A percentile compares a stretch with the other conserved stretches of the same genome.
phyloP scores from a whole-genome alignment of 192 early-diverging fungal genomes.

The Backusella parvicylindrica region DNA sequence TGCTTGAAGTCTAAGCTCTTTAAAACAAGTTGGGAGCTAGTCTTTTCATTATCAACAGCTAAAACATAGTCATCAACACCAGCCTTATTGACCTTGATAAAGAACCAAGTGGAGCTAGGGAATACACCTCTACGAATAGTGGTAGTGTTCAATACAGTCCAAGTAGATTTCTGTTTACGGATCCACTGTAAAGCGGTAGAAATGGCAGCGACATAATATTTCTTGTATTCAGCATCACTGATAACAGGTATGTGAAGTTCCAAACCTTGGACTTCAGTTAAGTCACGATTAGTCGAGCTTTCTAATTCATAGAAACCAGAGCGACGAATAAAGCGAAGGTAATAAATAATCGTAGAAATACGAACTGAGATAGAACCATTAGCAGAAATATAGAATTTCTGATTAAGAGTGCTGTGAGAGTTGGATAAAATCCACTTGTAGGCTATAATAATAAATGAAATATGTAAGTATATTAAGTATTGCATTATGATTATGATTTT shows the following conservation, averaged over 20 bases:
- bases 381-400: slow-evolving; percentile 10
- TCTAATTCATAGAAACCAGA: background rate
- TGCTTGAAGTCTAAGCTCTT: slow-evolving; percentile 7
- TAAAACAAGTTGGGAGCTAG: slow-evolving; percentile 16
- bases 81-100: slow-evolving; percentile 19
- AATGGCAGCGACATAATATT: background rate
- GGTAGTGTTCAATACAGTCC: slow-evolving; percentile 9
- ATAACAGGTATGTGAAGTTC: slow-evolving; percentile 16
- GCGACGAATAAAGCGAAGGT: slow-evolving; percentile 9
- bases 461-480: background rate
- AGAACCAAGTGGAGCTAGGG: slow-evolving; percentile 23
- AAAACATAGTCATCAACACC: slow-evolving; percentile 17
- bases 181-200: slow-evolving; percentile 5
- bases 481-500: background rate
- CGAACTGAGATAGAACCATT: slow-evolving; percentile 16
- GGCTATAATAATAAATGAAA: background rate
- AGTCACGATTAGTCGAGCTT: background rate
- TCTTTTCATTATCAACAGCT: background rate
- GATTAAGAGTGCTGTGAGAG: background rate
- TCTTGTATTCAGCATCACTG: background rate
- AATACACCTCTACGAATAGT: slow-evolving; percentile 17
- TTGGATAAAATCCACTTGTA: slow-evolving; percentile 10
- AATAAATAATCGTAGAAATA: slow-evolving; percentile 11
- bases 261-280: background rate
- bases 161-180: background rate